Base-by-base conservation (phyloP, 768 basidiomycete species). In the Hypholoma fasciculare region DNA sequence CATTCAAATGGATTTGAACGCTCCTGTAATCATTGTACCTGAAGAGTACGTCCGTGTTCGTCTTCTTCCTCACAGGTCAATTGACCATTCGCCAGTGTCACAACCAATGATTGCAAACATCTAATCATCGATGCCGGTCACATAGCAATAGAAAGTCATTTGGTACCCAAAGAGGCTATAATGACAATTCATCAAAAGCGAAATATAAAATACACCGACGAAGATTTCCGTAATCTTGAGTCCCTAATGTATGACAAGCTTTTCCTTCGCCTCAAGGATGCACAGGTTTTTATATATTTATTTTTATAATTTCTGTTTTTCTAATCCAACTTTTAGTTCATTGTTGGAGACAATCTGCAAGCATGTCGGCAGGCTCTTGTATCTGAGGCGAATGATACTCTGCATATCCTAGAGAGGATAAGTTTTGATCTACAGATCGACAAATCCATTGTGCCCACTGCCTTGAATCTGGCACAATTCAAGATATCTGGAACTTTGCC, bases 71-170 rank as follows among this genome's bases (percentile, higher is more conserved):
- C 40, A 16, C 14, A 23, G 8, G 54, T 61, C 37, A 63, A 46
- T 49, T 56, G 53, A 40, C 9, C 37, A 20, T 59, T 54, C 58
- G 1, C 57, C 36, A 96, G 94, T 63, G 83, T 98, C 50, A 89
- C 88, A 3, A 85, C 85, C 7, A 81, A 83, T 58, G 73, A 85
- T 19, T 90, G 94, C 74, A 93, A 85, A 65, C 91, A 97, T 69
- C 80, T 98, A 52, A 85, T 98, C 14, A 78, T 98, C 52, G 97
- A 98, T 69, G 97, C 96, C 4, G 97, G 97, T 58, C 97, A 98
- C 69, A 96, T 99, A 63, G 85, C 95, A 1, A 88, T 99, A 37
- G 88, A 90, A 69, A 96, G 94, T 66, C 85, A 96, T 57, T 81
- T 98, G 2, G 97, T 88, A 3, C 86, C 92, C 66, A 93, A 98